Base-by-base conservation (phyloP, 768 basidiomycete genomes). In the Xerocomus brunneocitrinus region DNA sequence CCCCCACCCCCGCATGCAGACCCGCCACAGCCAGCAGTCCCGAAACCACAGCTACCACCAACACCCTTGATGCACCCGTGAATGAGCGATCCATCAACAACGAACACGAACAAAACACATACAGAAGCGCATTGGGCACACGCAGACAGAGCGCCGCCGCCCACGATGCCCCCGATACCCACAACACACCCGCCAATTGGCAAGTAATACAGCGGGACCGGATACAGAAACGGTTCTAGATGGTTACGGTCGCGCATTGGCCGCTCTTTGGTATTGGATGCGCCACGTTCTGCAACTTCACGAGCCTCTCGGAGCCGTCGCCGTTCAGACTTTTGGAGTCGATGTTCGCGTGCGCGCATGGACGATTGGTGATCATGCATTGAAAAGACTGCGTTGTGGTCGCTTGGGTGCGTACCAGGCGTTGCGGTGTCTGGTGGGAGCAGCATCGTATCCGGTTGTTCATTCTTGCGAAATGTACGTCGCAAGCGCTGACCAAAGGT, bases 371-470 rank as follows among this genome's bases (percentile, higher is more conserved):
- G 47, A 13, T 62, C 58, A 13, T 68, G 65, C 32, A 71, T 62
- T 0, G 67, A 54, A 56, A 73, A 74, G 4, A 80, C 74, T 0
- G 75, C 67, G 52, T 79, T 79, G 62, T 82, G 79, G 55, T 82
- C 78, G 59, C 77, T 79, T 0, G 80, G 74, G 60, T 82, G 81
- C 0, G 79, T 82, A 0, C 73, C 74, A 0, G 70, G 66, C 32
- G 71, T 69, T 12, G 73, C 66, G 24, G 72, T 70, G 1, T 41
- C 49, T 1, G 71, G 71, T 0, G 75, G 74, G 1, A 65, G 43
- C 47, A 76, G 74, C 31, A 66, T 52, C 19, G n/a, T 19, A 47
- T 64, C 19, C 45, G 49, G 8, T 19, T 39, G 9, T 25, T 36
- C 4, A 42, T 55, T 19, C 35, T 44, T 46, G 7, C 2, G 22